Base-by-base conservation (phyloP, 768 basidiomycete genomes). In the Asterophora lycoperdoides region DNA sequence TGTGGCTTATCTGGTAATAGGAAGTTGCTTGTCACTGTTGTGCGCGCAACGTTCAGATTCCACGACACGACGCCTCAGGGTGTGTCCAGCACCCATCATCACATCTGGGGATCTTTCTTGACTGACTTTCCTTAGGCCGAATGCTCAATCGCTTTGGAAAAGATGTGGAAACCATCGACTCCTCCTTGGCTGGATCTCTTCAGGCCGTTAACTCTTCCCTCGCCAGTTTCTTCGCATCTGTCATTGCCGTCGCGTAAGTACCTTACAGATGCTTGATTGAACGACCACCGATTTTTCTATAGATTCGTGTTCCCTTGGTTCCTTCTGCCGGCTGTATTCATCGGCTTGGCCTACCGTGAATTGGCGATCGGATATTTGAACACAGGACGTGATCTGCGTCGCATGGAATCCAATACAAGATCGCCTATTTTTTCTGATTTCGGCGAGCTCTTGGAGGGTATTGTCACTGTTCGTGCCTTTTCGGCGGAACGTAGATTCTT, bases 391-490 rank as follows among this genome's bases (percentile, higher is more conserved):
- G 91, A 93, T 60, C 69, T 95, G 15, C 78, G 91, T 49, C 78
- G 93, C 15, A 90, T 96, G 83, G 93, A 95, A 63, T 89, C 90
- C 1, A 94, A 90, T 57, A 80, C 86, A 1, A 76, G 89, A 10
- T 89, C 86, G 0, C 88, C 91, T 0, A 90, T 91, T 52, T 90
- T 86, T 66, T 85, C 86, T 6, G 86, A 84, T 47, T 93, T 91
- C 54, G 80, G 80, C 10, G 90, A 92, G 59, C 66, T 93, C 8
- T 65, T 95, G 15, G 88, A 93, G 44, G 92, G 92, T 18, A 89
- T 94, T 38, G 88, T 93, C n/a, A 93, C 92, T 5, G 88, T 95
- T 35, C 79, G 93, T 48, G 93, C 93, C 0, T 97, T 95, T 68
- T 84, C 87, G 0, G 86, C 83, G 0, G 92, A 95, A 61, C 69